Base-by-base conservation (phyloP, 768 basidiomycete genomes). In the Exidia glandulosa region DNA sequence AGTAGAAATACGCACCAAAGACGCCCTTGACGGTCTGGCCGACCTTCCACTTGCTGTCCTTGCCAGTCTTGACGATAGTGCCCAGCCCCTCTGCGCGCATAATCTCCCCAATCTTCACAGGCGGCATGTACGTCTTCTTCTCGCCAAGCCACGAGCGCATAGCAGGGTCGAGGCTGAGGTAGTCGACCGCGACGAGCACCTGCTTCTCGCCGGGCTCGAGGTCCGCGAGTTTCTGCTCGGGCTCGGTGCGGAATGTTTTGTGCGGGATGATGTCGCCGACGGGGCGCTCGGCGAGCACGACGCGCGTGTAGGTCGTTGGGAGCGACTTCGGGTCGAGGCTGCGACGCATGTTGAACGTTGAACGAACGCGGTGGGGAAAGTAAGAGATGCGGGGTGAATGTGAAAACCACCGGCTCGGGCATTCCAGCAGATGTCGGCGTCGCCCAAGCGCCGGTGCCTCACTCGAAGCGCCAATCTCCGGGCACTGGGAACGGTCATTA, bases 121-220 rank as follows among this genome's bases (percentile, higher is more conserved):
- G 88, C 14, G 81, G 81, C 16, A 89, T 56, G 67, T 92, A 91
- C 64, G 82, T 85, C 52, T 92, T 77, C 16, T 67, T 69, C 68
- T 90, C 87, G 62, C 79, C 81, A 57, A 98, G 67, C 79, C 88
- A 96, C 12, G 82, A 84, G 7, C 92, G 80, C 90, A 93, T 91
- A 0, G 91, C 90, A 23, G 94, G 92, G 66, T 96, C 94, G 63
- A 95, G 70, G 33, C 84, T 85, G 32, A 92, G 67, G 76, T 86
- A 93, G 52, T 85, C 83, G 60, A 88, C 83, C 69, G 82, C 80
- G n/a, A 97, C 82, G 50, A 94, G 75, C 7, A 84, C 83, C 61
- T 77, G 66, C 5, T 70, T 73, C 62, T 87, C 77, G 14, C 57
- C 62, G 5, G 62, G 36, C 29, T 70, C 65, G 32, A 76, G 63